phyloP scores from a whole-genome alignment of 1,139 yeast genomes.

The Pichia norvegensis region DNA sequence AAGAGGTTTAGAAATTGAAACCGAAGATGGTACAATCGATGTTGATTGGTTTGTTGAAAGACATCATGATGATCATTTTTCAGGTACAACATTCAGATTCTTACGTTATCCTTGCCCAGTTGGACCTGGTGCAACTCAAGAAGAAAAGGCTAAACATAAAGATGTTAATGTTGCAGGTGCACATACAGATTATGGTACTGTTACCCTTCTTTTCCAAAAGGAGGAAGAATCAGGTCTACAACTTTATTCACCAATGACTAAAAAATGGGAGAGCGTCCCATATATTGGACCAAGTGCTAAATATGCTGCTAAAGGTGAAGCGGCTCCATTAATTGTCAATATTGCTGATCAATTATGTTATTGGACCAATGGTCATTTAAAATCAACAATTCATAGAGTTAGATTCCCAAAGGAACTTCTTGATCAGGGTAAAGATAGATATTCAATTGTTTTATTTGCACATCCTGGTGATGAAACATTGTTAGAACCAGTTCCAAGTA shows the following conservation, averaged over 20 bases:
- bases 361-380: slow-evolving; percentile 51
- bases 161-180: slow-evolving; percentile 43
- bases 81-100: slow-evolving; percentile 46
- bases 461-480: slow-evolving; percentile 67
- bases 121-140: slow-evolving; percentile 31
- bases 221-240: slow-evolving; percentile 44
- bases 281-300: slow-evolving; percentile 34
- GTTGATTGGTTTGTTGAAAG: slow-evolving; percentile 39
- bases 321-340: slow-evolving; percentile 47
- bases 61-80: slow-evolving; percentile 34
- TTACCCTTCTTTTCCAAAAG: slow-evolving; percentile 37
- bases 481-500: slow-evolving; percentile 66
- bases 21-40: slow-evolving; percentile 29
- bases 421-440: slow-evolving; percentile 57
- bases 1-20: slow-evolving; percentile 42
- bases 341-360: slow-evolving; percentile 51
- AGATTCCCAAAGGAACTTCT: slow-evolving; percentile 51
- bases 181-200: slow-evolving; percentile 52
- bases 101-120: slow-evolving; percentile 48
- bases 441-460: slow-evolving; percentile 73
- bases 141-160: slow-evolving; percentile 28
- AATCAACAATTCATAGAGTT: slow-evolving; percentile 51
- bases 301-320: slow-evolving; percentile 30
- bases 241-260: slow-evolving; percentile 41
- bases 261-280: slow-evolving; percentile 47